Evolutionary conservation across 352 stramenopile species (phyloP).

Genomic region (Phytopythium montanum): DNA sequence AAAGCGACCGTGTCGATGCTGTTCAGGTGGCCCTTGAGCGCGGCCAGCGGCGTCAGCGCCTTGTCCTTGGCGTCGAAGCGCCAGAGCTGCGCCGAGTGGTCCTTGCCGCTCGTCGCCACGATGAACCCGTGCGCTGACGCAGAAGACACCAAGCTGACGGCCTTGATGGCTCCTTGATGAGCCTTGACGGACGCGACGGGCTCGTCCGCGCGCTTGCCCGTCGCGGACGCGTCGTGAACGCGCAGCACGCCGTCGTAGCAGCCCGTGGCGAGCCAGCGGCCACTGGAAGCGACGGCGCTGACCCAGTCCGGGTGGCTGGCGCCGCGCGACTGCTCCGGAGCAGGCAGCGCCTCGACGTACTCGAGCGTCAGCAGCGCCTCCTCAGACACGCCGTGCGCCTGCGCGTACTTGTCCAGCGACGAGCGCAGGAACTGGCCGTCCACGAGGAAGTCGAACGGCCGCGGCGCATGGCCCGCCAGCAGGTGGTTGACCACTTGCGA

Average conservation of each 20-base stretch:
- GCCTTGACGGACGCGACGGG: conserved; percentile 63
- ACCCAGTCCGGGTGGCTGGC: conserved; percentile 86
- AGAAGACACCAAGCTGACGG: conserved; percentile 33
- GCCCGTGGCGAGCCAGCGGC: conserved; percentile 63
- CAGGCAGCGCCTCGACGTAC: conserved; percentile 81
- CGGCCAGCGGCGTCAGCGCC: conserved; percentile 44
- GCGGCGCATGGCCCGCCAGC: conserved; percentile 48
- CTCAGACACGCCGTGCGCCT: conserved; percentile 57
- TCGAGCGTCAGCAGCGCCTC: conserved; percentile 86
- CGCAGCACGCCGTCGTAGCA: conserved; percentile 87
- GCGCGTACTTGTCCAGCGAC: conserved; percentile 76
- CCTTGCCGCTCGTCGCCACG: conserved; percentile 77
- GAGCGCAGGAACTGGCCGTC: conserved; percentile 73
- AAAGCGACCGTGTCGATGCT: conserved; percentile 65
- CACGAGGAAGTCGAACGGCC: conserved; percentile 87
- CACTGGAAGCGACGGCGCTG: conserved; percentile 53
- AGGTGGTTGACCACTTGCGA: conserved; percentile 90
- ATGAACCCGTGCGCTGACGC: conserved; percentile 29
- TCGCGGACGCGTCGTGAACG: conserved; percentile 51
- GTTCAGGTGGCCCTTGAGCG: conserved; percentile 75
- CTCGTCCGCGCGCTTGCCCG: conserved; percentile 23
- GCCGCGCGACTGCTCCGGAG: conserved; percentile 62
- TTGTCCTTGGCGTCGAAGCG: conserved; percentile 29
- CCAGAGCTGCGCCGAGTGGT: conserved; percentile 75
- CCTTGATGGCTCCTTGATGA: conserved; percentile 75